phyloP scores from a whole-genome alignment of 345 rosid genomes.

The Camelina neglecta region DNA sequence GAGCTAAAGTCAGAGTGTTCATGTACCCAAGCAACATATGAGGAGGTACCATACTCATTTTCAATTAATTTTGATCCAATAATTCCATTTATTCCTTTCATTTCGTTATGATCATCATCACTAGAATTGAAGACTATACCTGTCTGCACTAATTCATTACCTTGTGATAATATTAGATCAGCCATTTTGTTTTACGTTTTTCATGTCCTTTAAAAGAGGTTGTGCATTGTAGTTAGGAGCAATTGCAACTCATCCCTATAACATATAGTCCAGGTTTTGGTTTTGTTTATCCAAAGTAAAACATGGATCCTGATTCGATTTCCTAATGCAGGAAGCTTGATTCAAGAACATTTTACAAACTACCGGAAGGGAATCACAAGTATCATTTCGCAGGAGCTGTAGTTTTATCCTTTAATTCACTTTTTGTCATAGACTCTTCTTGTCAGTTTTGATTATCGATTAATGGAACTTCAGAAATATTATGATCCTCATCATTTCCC shows the following conservation, averaged over 20 bases:
- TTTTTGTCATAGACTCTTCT: slow-evolving; percentile 24
- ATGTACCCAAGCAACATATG: slow-evolving; percentile 94
- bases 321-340: slow-evolving; percentile 18
- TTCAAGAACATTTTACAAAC: slow-evolving; percentile 21
- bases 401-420: slow-evolving; percentile 25
- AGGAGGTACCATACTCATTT: slow-evolving; percentile 55
- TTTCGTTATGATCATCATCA: not conserved
- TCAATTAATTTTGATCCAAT: not conserved
- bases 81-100: not conserved
- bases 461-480: not conserved
- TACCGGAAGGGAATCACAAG: slow-evolving; percentile 22
- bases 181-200: too few species aligned
- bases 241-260: not conserved
- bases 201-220: not conserved
- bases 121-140: not conserved
- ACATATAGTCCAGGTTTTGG: not conserved
- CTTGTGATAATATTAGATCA: not conserved
- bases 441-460: slow-evolving; percentile 20
- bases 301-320: not conserved
- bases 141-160: not conserved
- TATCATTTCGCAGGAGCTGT: slow-evolving; percentile 22
- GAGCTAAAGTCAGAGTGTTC: slow-evolving; percentile 85
- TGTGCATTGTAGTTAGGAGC: not conserved
- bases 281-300: not conserved
- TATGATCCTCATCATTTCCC: not conserved